Evolutionary conservation across 495 filamentous ascomycete species (phyloP), one percentile per base, ranked within the genome.

Genomic region (Aspergillus avenaceus): DNA sequence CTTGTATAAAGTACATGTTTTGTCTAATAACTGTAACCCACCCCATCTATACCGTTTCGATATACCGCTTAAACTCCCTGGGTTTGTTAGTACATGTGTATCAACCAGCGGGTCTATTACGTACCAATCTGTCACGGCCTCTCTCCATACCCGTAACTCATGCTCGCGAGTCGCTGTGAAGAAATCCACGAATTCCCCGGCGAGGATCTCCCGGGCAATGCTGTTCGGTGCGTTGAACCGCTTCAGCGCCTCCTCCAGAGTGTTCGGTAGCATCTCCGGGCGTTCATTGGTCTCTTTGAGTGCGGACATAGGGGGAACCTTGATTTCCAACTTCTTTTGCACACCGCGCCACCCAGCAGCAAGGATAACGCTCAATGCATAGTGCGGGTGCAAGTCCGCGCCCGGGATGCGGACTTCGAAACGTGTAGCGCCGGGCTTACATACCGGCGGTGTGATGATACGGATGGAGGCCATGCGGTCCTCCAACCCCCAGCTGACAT

Each of bases 61-160:
- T 61, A 24, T 64, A 64, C 26, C 61, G 50, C 32, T 58, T 58
- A 25, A 62, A 52, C 41, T 62, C 62, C 59, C 61, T 54, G 27
- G 1, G 22, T 22, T 0, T 18, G 23, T 49, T 59, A 48, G 40
- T 34, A 18, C 1, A 2, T 12, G n/a, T 19, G 48, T 45, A 37
- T 47, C 34, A 3, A 32, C 47, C 29, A 25, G 18, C 14, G 26
- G 3, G 8, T n/a, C 2, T 11, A 22, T 8, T 18, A 74, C 80
- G 61, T 69, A 87, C 88, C 90, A 95, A 67, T 96, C 90, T 26
- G 90, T 96, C n/a, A 96, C 88, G 1, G 89, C 87, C 62, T 96
- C 91, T 59, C 95, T 86, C 90, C 91, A 97, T 2, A 95, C 69
- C 49, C 82, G 70, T 53, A 90, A 74, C 67, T 97, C 91, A 68